phyloP scores from a whole-genome alignment of 345 rosid species.

The Euphorbia pulcherrima region DNA sequence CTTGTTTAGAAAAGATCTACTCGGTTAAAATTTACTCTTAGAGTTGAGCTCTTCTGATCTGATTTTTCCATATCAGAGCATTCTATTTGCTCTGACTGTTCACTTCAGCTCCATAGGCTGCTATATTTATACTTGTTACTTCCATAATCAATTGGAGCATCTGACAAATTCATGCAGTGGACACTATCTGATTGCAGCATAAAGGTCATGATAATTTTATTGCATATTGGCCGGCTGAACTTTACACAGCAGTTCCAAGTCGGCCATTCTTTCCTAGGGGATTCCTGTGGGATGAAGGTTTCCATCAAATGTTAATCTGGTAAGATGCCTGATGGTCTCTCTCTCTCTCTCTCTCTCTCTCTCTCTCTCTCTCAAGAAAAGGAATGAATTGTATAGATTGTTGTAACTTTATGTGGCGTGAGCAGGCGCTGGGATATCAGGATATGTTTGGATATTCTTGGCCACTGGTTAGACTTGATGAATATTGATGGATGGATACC shows the following conservation, averaged over 20 bases:
- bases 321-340: conserved; percentile 33
- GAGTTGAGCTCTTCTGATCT: not conserved
- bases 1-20: not conserved
- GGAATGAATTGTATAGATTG: not conserved
- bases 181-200: conserved; percentile 43
- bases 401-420: conserved; percentile 20
- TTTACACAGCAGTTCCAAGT: conserved; percentile 93
- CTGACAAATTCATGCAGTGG: conserved; percentile 33
- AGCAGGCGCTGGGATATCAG: conserved; percentile 88
- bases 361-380: not conserved
- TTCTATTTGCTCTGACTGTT: not conserved
- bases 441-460: conserved; percentile 80
- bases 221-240: conserved; percentile 91
- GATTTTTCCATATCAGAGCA: not conserved
- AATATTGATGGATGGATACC: conserved; percentile 98
- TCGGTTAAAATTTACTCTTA: not conserved
- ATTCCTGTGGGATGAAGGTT: conserved; percentile 99
- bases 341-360: conserved; percentile 2
- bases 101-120: not conserved
- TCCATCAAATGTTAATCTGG: conserved; percentile 86
- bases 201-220: conserved; percentile 44
- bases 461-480: conserved; percentile 94
- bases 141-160: conserved; percentile 18
- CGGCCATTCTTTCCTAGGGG: conserved; percentile 88
- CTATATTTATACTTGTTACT: not conserved